Percentiles rank a stretch among this genome's conserved stretches.
These are phyloP conservation scores for Pseudogymnoascus sp. DNA, from an alignment of 2,329 filamentous ascomycete genomes.

Conservation along the genomic window DNA sequence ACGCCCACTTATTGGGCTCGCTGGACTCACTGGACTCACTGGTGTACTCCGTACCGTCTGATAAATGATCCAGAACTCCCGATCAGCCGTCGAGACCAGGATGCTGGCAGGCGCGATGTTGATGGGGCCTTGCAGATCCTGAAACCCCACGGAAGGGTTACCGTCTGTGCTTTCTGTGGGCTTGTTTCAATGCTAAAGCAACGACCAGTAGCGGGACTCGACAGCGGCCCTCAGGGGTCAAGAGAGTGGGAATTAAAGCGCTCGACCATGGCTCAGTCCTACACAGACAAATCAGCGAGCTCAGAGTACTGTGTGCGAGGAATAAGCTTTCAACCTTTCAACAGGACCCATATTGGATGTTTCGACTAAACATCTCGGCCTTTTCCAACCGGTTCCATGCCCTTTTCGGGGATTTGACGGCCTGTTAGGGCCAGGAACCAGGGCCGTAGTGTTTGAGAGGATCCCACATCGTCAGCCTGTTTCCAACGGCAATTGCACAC, in stretches of 20 bases:
- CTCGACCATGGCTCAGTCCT: constrained; percentile 4
- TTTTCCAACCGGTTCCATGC: not conserved
- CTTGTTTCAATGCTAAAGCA: constrained; percentile 5
- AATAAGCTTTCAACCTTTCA: constrained; percentile 9
- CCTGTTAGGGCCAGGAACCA: constrained; percentile 6
- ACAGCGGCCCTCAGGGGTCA: not conserved
- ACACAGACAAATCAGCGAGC: constrained; percentile 3
- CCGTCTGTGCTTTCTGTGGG: constrained; percentile 8
- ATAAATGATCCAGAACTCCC: constrained; percentile 1
- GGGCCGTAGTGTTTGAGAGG: not conserved
- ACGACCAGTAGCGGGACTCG: not conserved
- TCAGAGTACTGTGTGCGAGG: not conserved
- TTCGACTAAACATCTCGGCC: not conserved
- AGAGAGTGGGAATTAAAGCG: not conserved
- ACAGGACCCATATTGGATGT: not conserved
- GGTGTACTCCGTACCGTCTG: not conserved
- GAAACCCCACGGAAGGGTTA: constrained; percentile 2
- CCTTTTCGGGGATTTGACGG: not conserved
- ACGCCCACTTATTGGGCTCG: constrained; percentile 2
- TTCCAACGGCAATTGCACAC: not conserved
- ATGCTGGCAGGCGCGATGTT: not conserved
- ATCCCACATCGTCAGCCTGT: not conserved
- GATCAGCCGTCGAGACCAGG: not conserved
- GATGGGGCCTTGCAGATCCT: constrained; percentile 6
- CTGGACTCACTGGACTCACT: not conserved